Conservation (phyloP, 1,284 basidiomycete genomes). For the Rhizoctonia solani region DNA sequence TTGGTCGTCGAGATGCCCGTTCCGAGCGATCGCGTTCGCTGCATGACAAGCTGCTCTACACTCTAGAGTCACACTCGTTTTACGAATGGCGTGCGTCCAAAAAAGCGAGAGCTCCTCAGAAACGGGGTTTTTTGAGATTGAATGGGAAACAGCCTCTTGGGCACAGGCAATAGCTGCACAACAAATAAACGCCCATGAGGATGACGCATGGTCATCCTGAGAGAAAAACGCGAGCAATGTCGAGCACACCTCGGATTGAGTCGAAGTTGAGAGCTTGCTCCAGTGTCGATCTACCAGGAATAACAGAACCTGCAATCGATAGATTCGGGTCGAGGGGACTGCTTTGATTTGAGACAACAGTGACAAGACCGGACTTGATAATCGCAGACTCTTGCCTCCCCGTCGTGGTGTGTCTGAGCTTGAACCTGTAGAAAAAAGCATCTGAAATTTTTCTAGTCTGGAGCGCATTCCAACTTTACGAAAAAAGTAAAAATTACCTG, state of each 20-base stretch:
- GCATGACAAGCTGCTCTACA: conserved; percentile 82
- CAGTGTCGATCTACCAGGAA: conserved; percentile 64
- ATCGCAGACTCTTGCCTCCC: conserved; percentile 30
- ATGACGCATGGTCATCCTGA: conserved; percentile 67
- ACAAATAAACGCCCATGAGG: conserved; percentile 83
- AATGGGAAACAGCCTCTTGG: conserved; percentile 39
- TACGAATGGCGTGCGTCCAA: conserved; percentile 82
- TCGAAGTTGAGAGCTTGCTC: conserved; percentile 9
- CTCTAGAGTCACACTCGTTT: conserved; percentile 63
- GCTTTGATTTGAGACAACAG: conserved; percentile 57
- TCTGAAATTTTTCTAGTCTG: not conserved
- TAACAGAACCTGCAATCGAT: conserved; percentile 77
- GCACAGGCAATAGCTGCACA: conserved; percentile 68
- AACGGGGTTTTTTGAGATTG: conserved; percentile 34
- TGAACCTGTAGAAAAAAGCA: conserved; percentile 13
- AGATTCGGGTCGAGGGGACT: conserved; percentile 47
- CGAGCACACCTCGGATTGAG: conserved; percentile 49
- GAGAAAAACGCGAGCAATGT: conserved; percentile 62
- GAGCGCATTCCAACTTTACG: not conserved
- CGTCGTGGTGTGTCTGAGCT: conserved; percentile 26
- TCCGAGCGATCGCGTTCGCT: conserved; percentile 53
- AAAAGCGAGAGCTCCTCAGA: conserved; percentile 62
- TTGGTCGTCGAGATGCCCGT: conserved; percentile 45
- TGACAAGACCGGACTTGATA: conserved; percentile 56
- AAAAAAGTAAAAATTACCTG: conserved; percentile 55